These are phyloP conservation scores for Xanthoconium purpureum DNA, from an alignment of 768 basidiomycete genomes.

Conservation along the genomic window DNA sequence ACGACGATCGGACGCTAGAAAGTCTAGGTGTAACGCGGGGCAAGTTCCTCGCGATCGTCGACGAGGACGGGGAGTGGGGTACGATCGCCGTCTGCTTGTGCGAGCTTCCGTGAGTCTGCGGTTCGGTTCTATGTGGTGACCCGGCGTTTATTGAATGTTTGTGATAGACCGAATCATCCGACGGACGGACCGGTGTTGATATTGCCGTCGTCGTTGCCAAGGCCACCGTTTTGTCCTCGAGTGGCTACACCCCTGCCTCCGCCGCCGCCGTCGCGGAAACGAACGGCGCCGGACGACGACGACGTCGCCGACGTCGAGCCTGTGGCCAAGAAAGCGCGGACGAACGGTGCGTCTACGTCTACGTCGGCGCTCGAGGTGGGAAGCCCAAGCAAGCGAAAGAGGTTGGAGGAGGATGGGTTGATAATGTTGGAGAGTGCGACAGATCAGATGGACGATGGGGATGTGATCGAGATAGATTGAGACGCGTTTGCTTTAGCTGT, in stretches of 20 bases:
- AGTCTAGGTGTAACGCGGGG: constrained; percentile 78
- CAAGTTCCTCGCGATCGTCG: constrained; percentile 84
- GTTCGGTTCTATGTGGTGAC: neutral
- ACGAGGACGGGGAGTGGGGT: constrained; percentile 77
- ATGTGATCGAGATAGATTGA: constrained; percentile 59
- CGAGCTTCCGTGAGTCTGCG: constrained; percentile 60
- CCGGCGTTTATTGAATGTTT: neutral
- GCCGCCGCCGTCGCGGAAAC: constrained; percentile 51
- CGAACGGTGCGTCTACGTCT: constrained; percentile 24
- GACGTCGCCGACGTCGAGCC: constrained; percentile 58
- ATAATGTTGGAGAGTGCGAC: constrained; percentile 59
- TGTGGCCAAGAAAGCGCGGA: constrained; percentile 51
- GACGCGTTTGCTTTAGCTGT: no score
- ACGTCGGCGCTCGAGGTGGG: constrained; percentile 20
- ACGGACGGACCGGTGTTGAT: constrained; percentile 52
- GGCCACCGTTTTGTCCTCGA: constrained; percentile 45
- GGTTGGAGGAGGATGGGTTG: constrained; percentile 73
- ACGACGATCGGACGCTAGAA: constrained; percentile 73
- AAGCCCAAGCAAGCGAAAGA: constrained; percentile 63
- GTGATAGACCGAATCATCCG: constrained; percentile 53
- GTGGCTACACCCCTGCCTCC: constrained; percentile 34
- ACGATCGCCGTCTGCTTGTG: constrained; percentile 72
- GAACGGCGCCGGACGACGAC: constrained; percentile 55
- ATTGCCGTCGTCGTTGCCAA: constrained; percentile 63
- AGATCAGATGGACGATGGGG: constrained; percentile 53